A percentile compares a stretch with the other conserved stretches of the same genome.
These are phyloP conservation scores for Aquilaria yunnanensis DNA, from an alignment of 345 rosid species.

Conservation along the genomic window DNA sequence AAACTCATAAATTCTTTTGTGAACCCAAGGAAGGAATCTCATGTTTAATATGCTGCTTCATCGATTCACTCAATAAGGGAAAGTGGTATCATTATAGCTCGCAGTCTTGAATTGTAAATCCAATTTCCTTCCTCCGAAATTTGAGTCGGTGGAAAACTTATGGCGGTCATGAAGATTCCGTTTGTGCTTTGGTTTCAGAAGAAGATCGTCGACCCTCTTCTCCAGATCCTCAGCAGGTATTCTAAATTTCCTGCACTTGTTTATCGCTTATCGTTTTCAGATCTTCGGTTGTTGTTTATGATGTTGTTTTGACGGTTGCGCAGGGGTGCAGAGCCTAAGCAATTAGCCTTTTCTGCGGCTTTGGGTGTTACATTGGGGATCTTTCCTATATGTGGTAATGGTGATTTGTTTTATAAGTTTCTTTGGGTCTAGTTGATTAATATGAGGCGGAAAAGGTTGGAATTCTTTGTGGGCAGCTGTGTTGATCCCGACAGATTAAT, in stretches of 20 bases:
- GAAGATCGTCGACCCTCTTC: slow-evolving; percentile 65
- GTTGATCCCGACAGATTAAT: too few relatives aligned
- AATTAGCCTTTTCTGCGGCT: slow-evolving; percentile 83
- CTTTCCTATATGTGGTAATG: slow-evolving; percentile 83
- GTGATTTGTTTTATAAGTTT: slow-evolving; percentile 1
- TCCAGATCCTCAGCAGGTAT: slow-evolving; percentile 69
- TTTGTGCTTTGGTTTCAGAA: slow-evolving; percentile 41
- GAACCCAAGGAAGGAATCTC: slow-evolving; percentile 8
- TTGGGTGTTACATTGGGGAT: slow-evolving; percentile 80
- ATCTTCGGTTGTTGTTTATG: not conserved
- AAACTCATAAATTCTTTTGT: not conserved
- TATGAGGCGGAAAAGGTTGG: not conserved
- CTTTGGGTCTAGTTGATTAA: not conserved
- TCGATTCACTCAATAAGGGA: too few relatives aligned
- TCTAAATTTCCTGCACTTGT: not conserved
- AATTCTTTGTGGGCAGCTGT: not conserved
- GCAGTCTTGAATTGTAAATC: not conserved
- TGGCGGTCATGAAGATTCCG: slow-evolving; percentile 30
- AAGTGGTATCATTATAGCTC: too few relatives aligned
- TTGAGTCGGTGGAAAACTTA: not conserved
- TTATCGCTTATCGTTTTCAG: not conserved
- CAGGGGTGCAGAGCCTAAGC: slow-evolving; percentile 91
- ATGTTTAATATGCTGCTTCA: not conserved
- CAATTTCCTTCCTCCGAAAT: not conserved
- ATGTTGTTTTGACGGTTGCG: not conserved